Evolutionary conservation across 2,329 filamentous ascomycete species (phyloP), one percentile per base, ranked within the genome.

Genomic region (Chaetothyriales sp.): DNA sequence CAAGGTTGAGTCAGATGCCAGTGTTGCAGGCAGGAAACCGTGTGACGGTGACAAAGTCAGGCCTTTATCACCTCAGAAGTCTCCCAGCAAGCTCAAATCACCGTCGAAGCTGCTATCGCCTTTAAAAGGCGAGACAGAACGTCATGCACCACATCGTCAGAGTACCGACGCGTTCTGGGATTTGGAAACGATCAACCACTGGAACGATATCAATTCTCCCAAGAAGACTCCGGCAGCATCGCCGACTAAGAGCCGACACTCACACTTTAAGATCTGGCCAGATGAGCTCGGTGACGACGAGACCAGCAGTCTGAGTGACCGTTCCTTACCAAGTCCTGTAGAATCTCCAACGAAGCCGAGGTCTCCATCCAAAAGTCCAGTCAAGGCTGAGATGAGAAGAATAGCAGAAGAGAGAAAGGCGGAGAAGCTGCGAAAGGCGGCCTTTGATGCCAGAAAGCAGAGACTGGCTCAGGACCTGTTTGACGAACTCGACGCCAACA

Each of bases 151-250:
- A 1, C 66, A 73, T 50, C 65, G 71, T 47, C 70, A 72, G 32
- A 74, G 69, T 53, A 65, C 71, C 22, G 75, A 78, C 57, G 71
- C 67, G 1, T 78, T 78, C 59, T 78, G 75, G 75, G 71, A 68
- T 52, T 69, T 72, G 53, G 69, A 72, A 25, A 60, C 67, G 19
- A 70, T 74, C 51, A 75, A 75, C 56, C 66, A 71, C 28, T 78
- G 75, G 75, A 71, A 74, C 51, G 74, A 78, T 44, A 66, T 71
- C 39, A 70, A 75, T 59, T 77, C 74, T 0, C 75, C 75, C 0
- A 68, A 65, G 39, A 77, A 76, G 57, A 59, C 60, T 12, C 60
- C 56, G 8, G 44, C 46, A 8, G 48, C 26, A 25, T 60, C 49
- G 36, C 61, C 55, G n/a, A 25, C 49, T 43, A 60, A 54, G 49